These are phyloP conservation scores for Wallacemonas sp. DNA, from an alignment of 208 protist genomes.

Conservation along the genomic window DNA sequence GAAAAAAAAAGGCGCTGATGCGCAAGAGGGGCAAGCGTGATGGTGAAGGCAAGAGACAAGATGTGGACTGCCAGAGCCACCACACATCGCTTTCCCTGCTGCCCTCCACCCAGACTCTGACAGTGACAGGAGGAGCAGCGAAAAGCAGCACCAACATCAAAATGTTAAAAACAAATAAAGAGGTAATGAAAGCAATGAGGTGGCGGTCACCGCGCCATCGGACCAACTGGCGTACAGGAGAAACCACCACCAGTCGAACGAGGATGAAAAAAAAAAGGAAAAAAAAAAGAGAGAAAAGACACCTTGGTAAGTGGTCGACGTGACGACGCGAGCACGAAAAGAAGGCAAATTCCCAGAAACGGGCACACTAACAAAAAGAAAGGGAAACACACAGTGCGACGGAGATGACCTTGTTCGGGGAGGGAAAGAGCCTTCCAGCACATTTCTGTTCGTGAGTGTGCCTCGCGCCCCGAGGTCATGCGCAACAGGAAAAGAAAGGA, in stretches of 20 bases:
- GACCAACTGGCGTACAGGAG: background rate
- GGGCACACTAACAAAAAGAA: slow-evolving; percentile 5
- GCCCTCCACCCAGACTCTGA: too few relatives aligned
- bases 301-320: too few relatives aligned
- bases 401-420: background rate
- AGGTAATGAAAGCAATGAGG: slow-evolving; percentile 3
- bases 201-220: background rate
- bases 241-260: slow-evolving; percentile 1
- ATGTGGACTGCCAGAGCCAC: too few relatives aligned
- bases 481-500: background rate
- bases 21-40: too few relatives aligned
- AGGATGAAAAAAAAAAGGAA: slow-evolving; percentile 1
- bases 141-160: too few relatives aligned
- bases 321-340: too few relatives aligned
- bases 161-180: slow-evolving; percentile 12
- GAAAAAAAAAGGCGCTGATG: too few relatives aligned
- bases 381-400: background rate
- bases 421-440: background rate
- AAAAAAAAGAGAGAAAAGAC: slow-evolving; percentile 3
- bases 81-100: too few relatives aligned
- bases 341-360: too few relatives aligned
- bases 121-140: too few relatives aligned
- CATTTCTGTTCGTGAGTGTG: background rate
- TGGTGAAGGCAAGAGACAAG: too few relatives aligned
- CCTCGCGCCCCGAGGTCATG: too few relatives aligned